Base-by-base conservation (phyloP, 1,284 basidiomycete genomes). In the Amylostereum chailletii region DNA sequence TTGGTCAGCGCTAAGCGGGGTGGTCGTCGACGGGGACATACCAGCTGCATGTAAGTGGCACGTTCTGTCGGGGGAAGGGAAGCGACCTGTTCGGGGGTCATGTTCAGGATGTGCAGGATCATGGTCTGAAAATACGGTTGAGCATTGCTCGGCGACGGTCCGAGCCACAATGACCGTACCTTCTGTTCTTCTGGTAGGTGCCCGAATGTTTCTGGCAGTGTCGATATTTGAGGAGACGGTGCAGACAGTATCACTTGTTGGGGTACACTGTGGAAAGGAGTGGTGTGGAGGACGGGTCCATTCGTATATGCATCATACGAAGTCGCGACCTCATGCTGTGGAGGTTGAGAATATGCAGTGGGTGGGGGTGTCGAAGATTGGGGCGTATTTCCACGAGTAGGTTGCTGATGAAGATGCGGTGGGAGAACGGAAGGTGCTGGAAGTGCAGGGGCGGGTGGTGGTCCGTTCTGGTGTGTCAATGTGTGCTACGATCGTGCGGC, bases 31-130 rank as follows among this genome's bases (percentile, higher is more conserved):
- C 8, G 19, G 5, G 32, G 39, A 70, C 77, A 53, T 43, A 86
- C 85, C 59, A 87, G 66, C 62, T 86, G 83, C 51, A 86, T 74
- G 56, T 83, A 79, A 47, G 75, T 81, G 36, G 77, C 69, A 31
- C 83, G 69, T 55, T 87, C 83, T 2, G 71, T 62, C 1, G 78
- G 77, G 3, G 82, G 76, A 31, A 86, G 64, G 57, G 67, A 66
- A 50, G 76, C 74, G 48, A 87, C 76, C 58, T 87, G 80, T 45
- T 86, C 84, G 3, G 79, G 76, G 1, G 81, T 81, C 82, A 87
- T 83, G 11, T 76, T 70, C 45, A 86, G 60, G 6, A 87, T 77
- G 43, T 76, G 75, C 68, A 85, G 71, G 29, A 87, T 79, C 60
- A 86, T 72, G 30, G 76, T 75, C 83, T 86, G 51, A 2, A 47